These are phyloP conservation scores for Sphaerostilbella broomeana DNA, from an alignment of 2,329 filamentous ascomycete species.

Conservation along the genomic window DNA sequence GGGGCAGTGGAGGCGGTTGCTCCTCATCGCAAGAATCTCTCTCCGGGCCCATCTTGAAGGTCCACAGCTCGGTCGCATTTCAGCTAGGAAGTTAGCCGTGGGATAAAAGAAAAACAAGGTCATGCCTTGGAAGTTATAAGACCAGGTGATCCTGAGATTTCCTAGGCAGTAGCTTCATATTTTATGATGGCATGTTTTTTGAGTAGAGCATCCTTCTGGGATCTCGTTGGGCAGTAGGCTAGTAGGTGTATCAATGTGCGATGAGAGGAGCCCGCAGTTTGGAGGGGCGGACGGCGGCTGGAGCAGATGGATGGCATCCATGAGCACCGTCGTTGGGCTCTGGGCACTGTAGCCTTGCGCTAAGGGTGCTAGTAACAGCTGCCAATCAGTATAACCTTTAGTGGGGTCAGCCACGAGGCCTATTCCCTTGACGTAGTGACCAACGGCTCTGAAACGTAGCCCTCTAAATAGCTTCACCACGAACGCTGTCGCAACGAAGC, in stretches of 20 bases:
- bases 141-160: slow-evolving; percentile 4
- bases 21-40: slow-evolving; percentile 32
- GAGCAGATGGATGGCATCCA: too few species aligned
- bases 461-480: slow-evolving; percentile 7
- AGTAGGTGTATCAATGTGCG: too few species aligned
- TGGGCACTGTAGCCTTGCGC: slow-evolving; percentile 6
- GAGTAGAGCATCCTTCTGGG: too few species aligned
- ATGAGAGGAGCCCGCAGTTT: too few species aligned
- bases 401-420: slow-evolving; percentile 5
- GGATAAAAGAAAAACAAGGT: not conserved
- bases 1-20: slow-evolving; percentile 49
- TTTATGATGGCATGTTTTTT: slow-evolving; percentile 14
- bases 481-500: slow-evolving; percentile 3
- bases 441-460: slow-evolving; percentile 13
- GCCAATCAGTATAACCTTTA: slow-evolving; percentile 7
- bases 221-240: too few species aligned
- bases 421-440: not conserved
- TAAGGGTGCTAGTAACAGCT: not conserved
- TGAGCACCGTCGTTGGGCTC: too few species aligned
- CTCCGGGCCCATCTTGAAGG: slow-evolving; percentile 24
- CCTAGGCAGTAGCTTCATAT: slow-evolving; percentile 1
- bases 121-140: slow-evolving; percentile 2
- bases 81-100: too few species aligned
- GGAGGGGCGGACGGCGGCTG: too few species aligned
- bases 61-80: slow-evolving; percentile 22